A percentile compares a stretch with the other conserved stretches of the same genome.
phyloP scores from a whole-genome alignment of 2,329 filamentous ascomycete species.

The Magnaporthiopsis incrustans region DNA sequence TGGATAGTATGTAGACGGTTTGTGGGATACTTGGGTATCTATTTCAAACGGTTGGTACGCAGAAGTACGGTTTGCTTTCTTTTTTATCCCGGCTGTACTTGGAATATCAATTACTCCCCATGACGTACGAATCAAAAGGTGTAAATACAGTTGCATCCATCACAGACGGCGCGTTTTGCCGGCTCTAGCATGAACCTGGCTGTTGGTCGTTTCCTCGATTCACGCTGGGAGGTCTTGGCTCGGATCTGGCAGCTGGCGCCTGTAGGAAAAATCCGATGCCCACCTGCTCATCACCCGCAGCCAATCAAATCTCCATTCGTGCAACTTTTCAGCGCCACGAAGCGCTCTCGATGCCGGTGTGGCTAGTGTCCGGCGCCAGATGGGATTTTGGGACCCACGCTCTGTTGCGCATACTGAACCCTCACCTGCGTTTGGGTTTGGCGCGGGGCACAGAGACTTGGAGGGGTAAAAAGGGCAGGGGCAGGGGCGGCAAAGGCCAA shows the following conservation, averaged over 20 bases:
- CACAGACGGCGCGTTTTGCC: no score
- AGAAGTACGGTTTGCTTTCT: no score
- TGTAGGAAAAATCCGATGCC: neutral
- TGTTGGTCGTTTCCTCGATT: neutral
- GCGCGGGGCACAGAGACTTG: neutral
- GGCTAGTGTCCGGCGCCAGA: neutral
- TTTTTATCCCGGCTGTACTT: no score
- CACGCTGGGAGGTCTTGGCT: neutral
- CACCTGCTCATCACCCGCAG: neutral
- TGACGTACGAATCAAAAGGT: no score
- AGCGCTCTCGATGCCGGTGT: neutral
- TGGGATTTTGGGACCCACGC: neutral
- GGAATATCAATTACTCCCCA: no score
- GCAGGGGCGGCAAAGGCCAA: no score
- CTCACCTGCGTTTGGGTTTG: no score
- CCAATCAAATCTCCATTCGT: neutral
- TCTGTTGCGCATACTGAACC: neutral
- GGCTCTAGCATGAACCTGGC: neutral
- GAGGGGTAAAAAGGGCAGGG: neutral
- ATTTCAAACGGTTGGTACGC: no score
- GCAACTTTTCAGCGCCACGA: neutral
- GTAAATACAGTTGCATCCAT: no score
- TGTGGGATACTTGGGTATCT: no score
- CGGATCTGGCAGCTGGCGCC: neutral
- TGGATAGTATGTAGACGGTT: no score